A percentile compares a stretch with the other conserved stretches of the same genome.
Conservation (phyloP, 805 yeast genomes). For the Candida xiaguanensis region DNA sequence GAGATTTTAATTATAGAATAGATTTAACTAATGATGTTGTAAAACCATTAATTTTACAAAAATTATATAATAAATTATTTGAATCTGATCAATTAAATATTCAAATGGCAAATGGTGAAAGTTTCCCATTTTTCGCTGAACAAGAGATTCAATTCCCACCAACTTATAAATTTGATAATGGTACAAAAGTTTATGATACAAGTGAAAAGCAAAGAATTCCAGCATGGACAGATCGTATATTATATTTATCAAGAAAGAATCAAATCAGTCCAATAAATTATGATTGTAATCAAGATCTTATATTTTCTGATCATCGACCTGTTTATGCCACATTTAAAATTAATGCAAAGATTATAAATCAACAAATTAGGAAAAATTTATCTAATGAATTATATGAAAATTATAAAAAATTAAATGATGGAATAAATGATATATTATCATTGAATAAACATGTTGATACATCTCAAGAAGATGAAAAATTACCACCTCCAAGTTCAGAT, state of each 20-base stretch:
- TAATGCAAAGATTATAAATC: conserved; percentile 62
- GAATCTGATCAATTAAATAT: conserved; percentile 73
- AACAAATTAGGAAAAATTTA: conserved; percentile 50
- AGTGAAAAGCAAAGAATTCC: conserved; percentile 93
- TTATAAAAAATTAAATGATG: conserved; percentile 46
- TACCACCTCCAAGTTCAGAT: conserved; percentile 91
- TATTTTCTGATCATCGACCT: conserved; percentile 88
- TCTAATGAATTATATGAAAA: conserved; percentile 56
- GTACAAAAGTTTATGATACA: conserved; percentile 75
- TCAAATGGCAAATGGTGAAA: conserved; percentile 66
- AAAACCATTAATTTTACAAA: conserved; percentile 46
- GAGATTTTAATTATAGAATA: conserved; percentile 89
- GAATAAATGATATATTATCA: conserved; percentile 33
- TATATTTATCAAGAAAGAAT: conserved; percentile 55
- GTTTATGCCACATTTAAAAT: conserved; percentile 72
- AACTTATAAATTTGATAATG: conserved; percentile 89
- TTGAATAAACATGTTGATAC: conserved; percentile 14
- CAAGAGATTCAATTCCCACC: conserved; percentile 76
- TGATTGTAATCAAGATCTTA: conserved; percentile 50
- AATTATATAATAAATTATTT: conserved; percentile 49
- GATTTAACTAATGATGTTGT: conserved; percentile 70
- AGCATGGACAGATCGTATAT: conserved; percentile 92
- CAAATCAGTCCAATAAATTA: conserved; percentile 59
- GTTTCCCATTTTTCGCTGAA: conserved; percentile 76
- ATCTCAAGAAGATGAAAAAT: conserved; percentile 31